Evolutionary conservation across 2,329 filamentous ascomycete genomes (phyloP).

Genomic region (Aspergillus melleus): DNA sequence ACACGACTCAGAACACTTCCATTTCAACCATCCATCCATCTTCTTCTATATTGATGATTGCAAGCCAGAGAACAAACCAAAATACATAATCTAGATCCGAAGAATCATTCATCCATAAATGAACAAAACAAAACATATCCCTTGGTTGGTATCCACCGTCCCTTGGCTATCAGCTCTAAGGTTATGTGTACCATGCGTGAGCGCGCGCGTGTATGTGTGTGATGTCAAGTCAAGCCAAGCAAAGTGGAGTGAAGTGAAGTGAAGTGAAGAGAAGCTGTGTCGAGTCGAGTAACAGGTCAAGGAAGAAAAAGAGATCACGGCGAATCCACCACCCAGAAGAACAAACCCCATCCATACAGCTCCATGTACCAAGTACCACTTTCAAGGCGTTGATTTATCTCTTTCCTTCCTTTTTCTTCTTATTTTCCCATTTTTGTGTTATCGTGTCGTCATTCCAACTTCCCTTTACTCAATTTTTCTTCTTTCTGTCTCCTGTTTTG

Average conservation of each 20-base stretch:
- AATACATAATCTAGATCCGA: background rate
- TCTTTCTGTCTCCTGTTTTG: conserved; percentile 17
- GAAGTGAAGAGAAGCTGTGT: too few relatives aligned
- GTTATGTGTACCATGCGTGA: conserved; percentile 1
- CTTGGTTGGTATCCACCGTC: background rate
- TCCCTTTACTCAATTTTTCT: conserved; percentile 9
- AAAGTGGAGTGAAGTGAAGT: too few relatives aligned
- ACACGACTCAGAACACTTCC: background rate
- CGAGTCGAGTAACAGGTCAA: background rate
- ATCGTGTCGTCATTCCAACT: background rate
- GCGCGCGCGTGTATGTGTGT: background rate
- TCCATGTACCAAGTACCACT: conserved; percentile 17
- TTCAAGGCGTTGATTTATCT: conserved; percentile 32
- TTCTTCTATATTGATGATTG: background rate
- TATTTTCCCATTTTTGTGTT: conserved; percentile 15
- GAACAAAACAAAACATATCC: background rate
- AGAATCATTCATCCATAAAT: background rate
- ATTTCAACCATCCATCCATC: background rate
- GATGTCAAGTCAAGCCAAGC: background rate
- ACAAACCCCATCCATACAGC: background rate
- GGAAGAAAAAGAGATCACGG: background rate
- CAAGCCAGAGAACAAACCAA: background rate
- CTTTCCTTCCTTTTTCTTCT: conserved; percentile 20
- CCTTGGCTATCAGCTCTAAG: background rate
- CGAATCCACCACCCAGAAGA: background rate